These are phyloP conservation scores for Rhizopus microsporus DNA, from an alignment of 371 early-diverging fungal genomes.

Conservation along the genomic window DNA sequence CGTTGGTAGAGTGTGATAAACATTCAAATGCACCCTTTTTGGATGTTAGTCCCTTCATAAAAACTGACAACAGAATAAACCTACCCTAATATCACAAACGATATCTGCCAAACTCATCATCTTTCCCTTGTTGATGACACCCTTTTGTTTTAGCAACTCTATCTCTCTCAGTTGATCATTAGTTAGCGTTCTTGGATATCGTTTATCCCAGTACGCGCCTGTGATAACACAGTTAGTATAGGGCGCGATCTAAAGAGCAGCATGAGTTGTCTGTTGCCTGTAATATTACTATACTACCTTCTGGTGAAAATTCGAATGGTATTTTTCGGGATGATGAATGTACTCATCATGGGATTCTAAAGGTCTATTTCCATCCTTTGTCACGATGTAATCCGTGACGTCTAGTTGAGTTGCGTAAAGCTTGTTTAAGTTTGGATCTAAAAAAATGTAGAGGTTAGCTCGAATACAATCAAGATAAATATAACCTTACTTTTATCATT, in stretches of 20 bases:
- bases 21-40: conserved; percentile 89
- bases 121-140: conserved; percentile 56
- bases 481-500: conserved; percentile 61
- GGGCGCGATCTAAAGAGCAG: conserved; percentile 74
- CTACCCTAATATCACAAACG: conserved; percentile 90
- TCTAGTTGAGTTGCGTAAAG: conserved; percentile 82
- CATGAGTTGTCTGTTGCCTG: neutral
- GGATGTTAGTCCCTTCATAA: neutral
- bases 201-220: conserved; percentile 92
- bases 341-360: conserved; percentile 72
- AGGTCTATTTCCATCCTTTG: conserved; percentile 59
- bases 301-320: conserved; percentile 84
- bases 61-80: neutral
- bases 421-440: conserved; percentile 62
- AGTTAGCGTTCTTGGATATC: conserved; percentile 89
- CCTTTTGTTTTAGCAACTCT: conserved; percentile 54
- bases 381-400: conserved; percentile 78
- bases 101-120: conserved; percentile 92
- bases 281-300: conserved; percentile 39
- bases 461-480: neutral
- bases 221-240: conserved; percentile 88
- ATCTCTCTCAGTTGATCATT: conserved; percentile 74
- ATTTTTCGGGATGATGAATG: conserved; percentile 76
- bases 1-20: conserved; percentile 82
- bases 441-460: neutral